A percentile compares a stretch with the other conserved stretches of the same genome.
Evolutionary conservation across 441 rosid species (phyloP).

Genomic region (Melastoma candidum): DNA sequence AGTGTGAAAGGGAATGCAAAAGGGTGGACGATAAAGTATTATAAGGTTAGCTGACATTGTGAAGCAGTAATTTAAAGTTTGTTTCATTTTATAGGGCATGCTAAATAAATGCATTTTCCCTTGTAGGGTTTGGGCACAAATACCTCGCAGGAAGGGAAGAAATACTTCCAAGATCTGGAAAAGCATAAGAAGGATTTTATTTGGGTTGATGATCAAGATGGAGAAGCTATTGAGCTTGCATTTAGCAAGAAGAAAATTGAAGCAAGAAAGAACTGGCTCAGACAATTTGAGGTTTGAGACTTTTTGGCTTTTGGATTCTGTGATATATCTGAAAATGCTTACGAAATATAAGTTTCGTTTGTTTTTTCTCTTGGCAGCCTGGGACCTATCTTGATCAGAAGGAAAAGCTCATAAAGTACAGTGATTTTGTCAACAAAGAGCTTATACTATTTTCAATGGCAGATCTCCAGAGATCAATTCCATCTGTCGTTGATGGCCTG

Average conservation of each 20-base stretch:
- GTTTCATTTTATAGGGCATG: not conserved
- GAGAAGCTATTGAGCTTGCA: conserved; percentile 93
- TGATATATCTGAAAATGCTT: too few species aligned
- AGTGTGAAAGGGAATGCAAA: conserved; percentile 52
- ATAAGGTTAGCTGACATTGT: conserved; percentile 51
- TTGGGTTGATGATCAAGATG: conserved; percentile 75
- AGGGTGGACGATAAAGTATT: conserved; percentile 91
- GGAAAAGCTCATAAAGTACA: conserved; percentile 54
- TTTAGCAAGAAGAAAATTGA: conserved; percentile 96
- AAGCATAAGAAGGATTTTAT: conserved; percentile 79
- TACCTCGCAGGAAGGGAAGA: conserved; percentile 59
- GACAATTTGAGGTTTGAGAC: conserved; percentile 49
- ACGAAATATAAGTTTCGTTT: conserved; percentile 9
- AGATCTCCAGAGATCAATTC: conserved; percentile 96
- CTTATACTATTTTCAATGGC: conserved; percentile 94
- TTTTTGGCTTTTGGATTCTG: not conserved
- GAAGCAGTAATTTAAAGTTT: not conserved
- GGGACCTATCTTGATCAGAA: conserved; percentile 87
- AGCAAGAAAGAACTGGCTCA: conserved; percentile 89
- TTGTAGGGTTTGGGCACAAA: conserved; percentile 92
- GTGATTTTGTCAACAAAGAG: conserved; percentile 92
- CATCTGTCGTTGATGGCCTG: conserved; percentile 91
- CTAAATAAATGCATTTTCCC: not conserved
- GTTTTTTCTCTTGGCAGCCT: conserved; percentile 47
- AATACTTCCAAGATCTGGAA: conserved; percentile 48